A percentile compares a stretch with the other conserved stretches of the same genome.
Evolutionary conservation across 306 rosid species (phyloP).

Genomic region (Fragaria vesca): DNA sequence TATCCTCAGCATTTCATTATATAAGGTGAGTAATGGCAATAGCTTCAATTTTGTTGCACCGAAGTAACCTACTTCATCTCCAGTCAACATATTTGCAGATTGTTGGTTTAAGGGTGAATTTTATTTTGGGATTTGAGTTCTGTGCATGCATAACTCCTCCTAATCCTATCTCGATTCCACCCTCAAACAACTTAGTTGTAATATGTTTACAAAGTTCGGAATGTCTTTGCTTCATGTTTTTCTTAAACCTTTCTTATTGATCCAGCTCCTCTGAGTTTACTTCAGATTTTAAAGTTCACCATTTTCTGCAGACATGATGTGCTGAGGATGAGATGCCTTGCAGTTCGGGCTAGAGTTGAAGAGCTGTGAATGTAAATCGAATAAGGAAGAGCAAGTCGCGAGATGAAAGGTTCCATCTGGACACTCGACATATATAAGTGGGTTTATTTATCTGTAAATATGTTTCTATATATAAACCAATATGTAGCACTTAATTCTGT

Average conservation of each 20-base stretch:
- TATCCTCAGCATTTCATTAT: slow-evolving; percentile 62
- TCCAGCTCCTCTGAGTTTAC: slow-evolving; percentile 5
- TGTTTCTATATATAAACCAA: slow-evolving; percentile 25
- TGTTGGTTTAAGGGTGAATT: not conserved
- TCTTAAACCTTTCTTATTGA: not conserved
- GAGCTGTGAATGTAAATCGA: slow-evolving; percentile 21
- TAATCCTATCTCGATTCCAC: not conserved
- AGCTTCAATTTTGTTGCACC: slow-evolving; percentile 1
- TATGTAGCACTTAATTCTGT: slow-evolving; percentile 19
- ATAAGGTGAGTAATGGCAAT: slow-evolving; percentile 51
- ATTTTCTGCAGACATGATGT: slow-evolving; percentile 44
- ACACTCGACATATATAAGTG: slow-evolving; percentile 9
- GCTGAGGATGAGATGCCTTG: slow-evolving; percentile 65
- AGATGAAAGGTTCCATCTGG: slow-evolving; percentile 29
- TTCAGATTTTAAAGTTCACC: slow-evolving; percentile 28
- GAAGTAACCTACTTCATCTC: not conserved
- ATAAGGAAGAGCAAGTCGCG: slow-evolving; percentile 30
- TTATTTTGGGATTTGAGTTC: not conserved
- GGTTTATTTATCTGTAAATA: slow-evolving; percentile 23
- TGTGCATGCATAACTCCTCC: not conserved
- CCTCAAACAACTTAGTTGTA: not conserved
- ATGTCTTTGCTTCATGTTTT: not conserved
- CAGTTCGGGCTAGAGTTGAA: slow-evolving; percentile 11
- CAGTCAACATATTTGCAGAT: slow-evolving; percentile 3
- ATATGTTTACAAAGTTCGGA: not conserved